Evolutionary conservation across 768 basidiomycete species (phyloP).

Genomic region (Piloderma croceum): DNA sequence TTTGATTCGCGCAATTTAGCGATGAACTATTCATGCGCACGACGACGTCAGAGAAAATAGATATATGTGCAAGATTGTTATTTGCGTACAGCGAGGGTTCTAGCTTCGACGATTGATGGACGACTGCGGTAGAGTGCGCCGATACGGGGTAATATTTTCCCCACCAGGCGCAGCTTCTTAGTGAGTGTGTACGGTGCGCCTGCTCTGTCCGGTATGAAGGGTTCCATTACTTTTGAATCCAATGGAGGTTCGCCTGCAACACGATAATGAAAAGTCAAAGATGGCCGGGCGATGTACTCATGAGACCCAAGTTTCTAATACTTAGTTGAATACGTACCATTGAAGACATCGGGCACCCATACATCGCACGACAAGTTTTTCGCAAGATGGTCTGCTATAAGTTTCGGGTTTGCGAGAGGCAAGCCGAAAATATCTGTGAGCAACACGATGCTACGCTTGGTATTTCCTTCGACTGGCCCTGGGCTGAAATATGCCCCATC

Average conservation of each 20-base stretch:
- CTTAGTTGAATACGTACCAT: conserved; percentile 38
- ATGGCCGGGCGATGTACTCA: not conserved
- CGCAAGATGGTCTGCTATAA: conserved; percentile 52
- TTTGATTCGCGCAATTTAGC: conserved; percentile 32
- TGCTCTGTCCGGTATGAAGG: conserved; percentile 25
- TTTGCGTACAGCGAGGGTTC: conserved; percentile 21
- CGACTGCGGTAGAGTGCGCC: conserved; percentile 18
- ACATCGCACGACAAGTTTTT: conserved; percentile 49
- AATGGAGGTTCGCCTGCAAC: conserved; percentile 25
- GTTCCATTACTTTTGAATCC: conserved; percentile 20
- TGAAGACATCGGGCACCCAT: conserved; percentile 59
- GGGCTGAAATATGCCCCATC: conserved; percentile 42
- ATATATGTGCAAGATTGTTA: too few relatives aligned
- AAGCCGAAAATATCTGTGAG: conserved; percentile 57
- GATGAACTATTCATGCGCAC: conserved; percentile 25
- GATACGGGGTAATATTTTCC: conserved; percentile 16
- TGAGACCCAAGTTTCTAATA: not conserved
- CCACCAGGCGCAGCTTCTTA: conserved; percentile 14
- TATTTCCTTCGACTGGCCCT: conserved; percentile 17
- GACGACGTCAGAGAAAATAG: not conserved
- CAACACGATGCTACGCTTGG: conserved; percentile 41
- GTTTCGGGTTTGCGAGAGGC: conserved; percentile 44
- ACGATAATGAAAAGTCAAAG: not conserved
- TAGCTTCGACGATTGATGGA: conserved; percentile 22
- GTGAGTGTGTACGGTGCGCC: conserved; percentile 15